Base-by-base conservation (phyloP, 768 basidiomycete genomes). In the Multifurca ochricompacta region DNA sequence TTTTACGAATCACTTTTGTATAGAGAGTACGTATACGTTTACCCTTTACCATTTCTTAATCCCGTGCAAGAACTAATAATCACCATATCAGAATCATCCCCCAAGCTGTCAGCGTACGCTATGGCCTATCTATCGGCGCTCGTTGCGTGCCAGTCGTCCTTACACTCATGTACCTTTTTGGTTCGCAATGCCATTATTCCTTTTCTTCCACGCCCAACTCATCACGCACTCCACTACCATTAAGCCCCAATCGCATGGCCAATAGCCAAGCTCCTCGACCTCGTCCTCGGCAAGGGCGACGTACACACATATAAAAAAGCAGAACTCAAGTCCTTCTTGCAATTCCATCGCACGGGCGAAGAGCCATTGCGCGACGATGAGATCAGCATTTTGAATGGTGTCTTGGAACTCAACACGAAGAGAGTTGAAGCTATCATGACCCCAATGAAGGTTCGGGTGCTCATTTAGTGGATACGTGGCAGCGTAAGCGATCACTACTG, bases 361-460 rank as follows among this genome's bases (percentile, higher is more conserved):
- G 87, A 90, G 54, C 83, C 85, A 0, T 74, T 91, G 1, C 74
- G 86, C 4, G 88, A 90, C 63, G 88, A 90, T 49, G 88, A 91
- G 63, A 87, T 91, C 34, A 76, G 78, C 54, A 91, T 91, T 42
- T 70, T 91, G 43, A 89, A 87, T 63, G 87, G 87, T 1, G 86
- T 89, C 1, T 66, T 88, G 51, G 87, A 89, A 62, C 74, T 91
- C 45, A 87, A 84, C 62, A 79, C 77, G 16, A 91, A 90, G 65
- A 79, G 77, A 23, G 89, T 75, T 9, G 66, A 70, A 44, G 66
- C 68, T 42, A 73, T 80, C 59, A 81, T 81, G 81, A 80, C 80
- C 0, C 75, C 76, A 2, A 79, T 82, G 71, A 69, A 73, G 64
- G 77, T 77, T n/a, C n/a, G 13, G 5, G 60, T 21, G 1, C 19